These are phyloP conservation scores for Apiotrichum sp. DNA, from an alignment of 1,284 basidiomycete species.

Conservation along the genomic window DNA sequence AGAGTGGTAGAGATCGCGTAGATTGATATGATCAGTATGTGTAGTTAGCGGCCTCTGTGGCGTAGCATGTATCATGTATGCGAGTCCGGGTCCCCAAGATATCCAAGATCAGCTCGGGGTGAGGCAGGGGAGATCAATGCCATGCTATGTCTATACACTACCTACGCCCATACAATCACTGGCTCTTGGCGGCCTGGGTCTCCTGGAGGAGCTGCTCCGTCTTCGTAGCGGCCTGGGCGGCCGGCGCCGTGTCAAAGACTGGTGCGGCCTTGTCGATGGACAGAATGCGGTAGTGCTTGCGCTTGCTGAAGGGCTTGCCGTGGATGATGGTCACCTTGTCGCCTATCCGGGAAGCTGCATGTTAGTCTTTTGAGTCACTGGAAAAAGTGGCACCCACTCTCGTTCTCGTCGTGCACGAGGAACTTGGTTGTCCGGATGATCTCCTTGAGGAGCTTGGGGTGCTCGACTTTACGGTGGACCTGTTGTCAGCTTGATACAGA, in stretches of 20 bases:
- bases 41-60: too few relatives aligned
- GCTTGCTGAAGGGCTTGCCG: constrained; percentile 29
- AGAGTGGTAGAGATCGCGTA: too few relatives aligned
- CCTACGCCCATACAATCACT: background rate
- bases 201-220: background rate
- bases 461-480: constrained; percentile 26
- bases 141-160: constrained; percentile 4
- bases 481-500: constrained; percentile 4
- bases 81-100: too few relatives aligned
- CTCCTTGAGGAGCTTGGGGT: constrained; percentile 25
- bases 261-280: constrained; percentile 13
- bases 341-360: constrained; percentile 27
- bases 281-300: constrained; percentile 29
- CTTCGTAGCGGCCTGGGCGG: background rate
- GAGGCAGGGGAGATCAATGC: constrained; percentile 3
- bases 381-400: constrained; percentile 22
- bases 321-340: constrained; percentile 38
- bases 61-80: too few relatives aligned
- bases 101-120: background rate
- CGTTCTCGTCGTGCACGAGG: constrained; percentile 37
- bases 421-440: constrained; percentile 35
- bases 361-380: background rate
- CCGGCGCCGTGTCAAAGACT: background rate
- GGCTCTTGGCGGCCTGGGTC: background rate
- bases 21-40: too few relatives aligned